Evolutionary conservation across 305 asterid species (phyloP).

Genomic region (Euphrasia arctica): DNA sequence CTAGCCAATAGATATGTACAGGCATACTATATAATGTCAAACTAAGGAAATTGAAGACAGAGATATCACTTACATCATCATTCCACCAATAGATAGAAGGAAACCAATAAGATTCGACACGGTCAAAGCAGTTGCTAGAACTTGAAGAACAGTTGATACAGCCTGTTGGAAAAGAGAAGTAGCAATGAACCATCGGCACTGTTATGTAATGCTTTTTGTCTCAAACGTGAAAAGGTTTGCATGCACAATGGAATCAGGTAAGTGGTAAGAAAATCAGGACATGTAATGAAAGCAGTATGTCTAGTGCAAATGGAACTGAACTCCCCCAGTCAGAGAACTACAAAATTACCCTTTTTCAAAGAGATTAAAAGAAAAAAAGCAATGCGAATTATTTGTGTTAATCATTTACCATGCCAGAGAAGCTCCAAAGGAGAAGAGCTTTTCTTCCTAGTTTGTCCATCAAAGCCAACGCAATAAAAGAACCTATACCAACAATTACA

Average conservation of each 20-base stretch:
- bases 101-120: slow-evolving; percentile 43
- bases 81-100: slow-evolving; percentile 65
- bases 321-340: too few relatives aligned
- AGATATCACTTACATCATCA: slow-evolving; percentile 68
- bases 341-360: too few relatives aligned
- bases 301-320: too few relatives aligned
- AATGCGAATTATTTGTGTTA: background rate
- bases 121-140: slow-evolving; percentile 51
- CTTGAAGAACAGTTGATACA: slow-evolving; percentile 74
- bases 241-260: background rate
- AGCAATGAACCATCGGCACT: background rate
- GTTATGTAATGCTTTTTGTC: slow-evolving; percentile 14
- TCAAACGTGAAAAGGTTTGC: background rate
- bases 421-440: slow-evolving; percentile 89
- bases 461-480: slow-evolving; percentile 64
- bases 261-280: too few relatives aligned
- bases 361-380: too few relatives aligned
- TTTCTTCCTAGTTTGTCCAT: slow-evolving; percentile 93
- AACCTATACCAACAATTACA: slow-evolving; percentile 48
- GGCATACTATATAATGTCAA: slow-evolving; percentile 1
- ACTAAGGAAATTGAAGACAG: slow-evolving; percentile 16
- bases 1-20: slow-evolving; percentile 2
- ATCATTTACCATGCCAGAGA: slow-evolving; percentile 84
- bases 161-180: slow-evolving; percentile 51
- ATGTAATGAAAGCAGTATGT: too few relatives aligned